A percentile compares a stretch with the other conserved stretches of the same genome.
These are phyloP conservation scores for Talaromyces atroroseus DNA, from an alignment of 2,329 filamentous ascomycete genomes.

Conservation along the genomic window DNA sequence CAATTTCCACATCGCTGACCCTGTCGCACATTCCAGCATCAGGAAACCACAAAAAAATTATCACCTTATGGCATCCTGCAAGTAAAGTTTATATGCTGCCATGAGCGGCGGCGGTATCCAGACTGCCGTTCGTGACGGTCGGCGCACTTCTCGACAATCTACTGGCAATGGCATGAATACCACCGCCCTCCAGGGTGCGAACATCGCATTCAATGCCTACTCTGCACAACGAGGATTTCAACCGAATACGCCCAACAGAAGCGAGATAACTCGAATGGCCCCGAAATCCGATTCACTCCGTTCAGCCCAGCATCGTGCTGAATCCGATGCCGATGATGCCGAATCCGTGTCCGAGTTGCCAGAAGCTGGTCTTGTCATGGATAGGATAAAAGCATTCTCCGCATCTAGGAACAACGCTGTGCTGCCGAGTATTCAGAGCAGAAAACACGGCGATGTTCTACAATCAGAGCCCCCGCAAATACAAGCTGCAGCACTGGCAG, in stretches of 20 bases:
- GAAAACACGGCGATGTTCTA: neutral
- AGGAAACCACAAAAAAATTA: neutral
- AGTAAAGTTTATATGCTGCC: conserved; percentile 15
- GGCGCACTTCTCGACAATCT: conserved; percentile 22
- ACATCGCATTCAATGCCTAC: conserved; percentile 29
- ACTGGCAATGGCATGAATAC: conserved; percentile 17
- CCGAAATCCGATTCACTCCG: conserved; percentile 19
- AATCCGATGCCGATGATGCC: conserved; percentile 2
- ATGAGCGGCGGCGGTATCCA: conserved; percentile 30
- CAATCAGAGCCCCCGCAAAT: conserved; percentile 23
- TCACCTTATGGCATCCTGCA: neutral
- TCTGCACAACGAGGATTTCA: conserved; percentile 18
- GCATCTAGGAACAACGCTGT: conserved; percentile 16
- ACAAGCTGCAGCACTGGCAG: conserved; percentile 33
- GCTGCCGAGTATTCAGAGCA: neutral
- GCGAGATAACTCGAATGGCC: conserved; percentile 17
- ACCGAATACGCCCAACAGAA: conserved; percentile 15
- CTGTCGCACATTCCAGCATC: neutral
- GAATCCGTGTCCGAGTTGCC: conserved; percentile 19
- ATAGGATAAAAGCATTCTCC: conserved; percentile 33
- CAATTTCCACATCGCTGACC: neutral
- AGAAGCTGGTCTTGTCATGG: conserved; percentile 32
- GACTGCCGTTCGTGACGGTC: conserved; percentile 20
- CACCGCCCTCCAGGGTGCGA: conserved; percentile 33
- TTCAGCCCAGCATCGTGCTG: conserved; percentile 13